phyloP scores from a whole-genome alignment of 148 eudicot species.

The Camellia lanceoleosa region DNA sequence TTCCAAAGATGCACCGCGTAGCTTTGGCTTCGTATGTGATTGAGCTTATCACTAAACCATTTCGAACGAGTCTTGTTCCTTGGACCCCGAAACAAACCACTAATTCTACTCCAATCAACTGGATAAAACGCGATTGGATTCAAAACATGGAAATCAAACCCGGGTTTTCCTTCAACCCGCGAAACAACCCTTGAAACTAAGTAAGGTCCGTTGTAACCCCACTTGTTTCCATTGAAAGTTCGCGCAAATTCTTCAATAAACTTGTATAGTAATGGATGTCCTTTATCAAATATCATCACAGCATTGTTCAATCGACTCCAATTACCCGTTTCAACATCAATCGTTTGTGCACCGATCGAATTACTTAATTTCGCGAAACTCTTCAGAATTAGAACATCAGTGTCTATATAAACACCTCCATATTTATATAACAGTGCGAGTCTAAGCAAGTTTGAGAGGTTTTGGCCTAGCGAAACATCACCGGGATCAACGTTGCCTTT shows the following conservation, averaged over 20 bases:
- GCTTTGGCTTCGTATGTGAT: constrained; percentile 40
- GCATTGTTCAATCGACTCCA: constrained; percentile 87
- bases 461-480: constrained; percentile 62
- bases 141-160: constrained; percentile 42
- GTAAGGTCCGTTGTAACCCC: constrained; percentile 90
- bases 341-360: constrained; percentile 67
- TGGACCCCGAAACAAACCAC: constrained; percentile 43
- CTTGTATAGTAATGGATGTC: constrained; percentile 56
- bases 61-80: constrained; percentile 29
- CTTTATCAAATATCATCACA: constrained; percentile 66
- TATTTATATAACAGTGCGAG: constrained; percentile 62
- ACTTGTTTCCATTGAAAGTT: constrained; percentile 75
- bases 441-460: constrained; percentile 74
- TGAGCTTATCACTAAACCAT: constrained; percentile 50
- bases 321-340: constrained; percentile 46
- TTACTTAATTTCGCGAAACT: constrained; percentile 48
- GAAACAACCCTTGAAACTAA: constrained; percentile 73
- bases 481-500: constrained; percentile 54
- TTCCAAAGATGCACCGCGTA: constrained; percentile 81
- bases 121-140: constrained; percentile 72
- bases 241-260: constrained; percentile 75
- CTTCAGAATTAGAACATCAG: constrained; percentile 66
- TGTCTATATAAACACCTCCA: constrained; percentile 78
- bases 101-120: constrained; percentile 56
- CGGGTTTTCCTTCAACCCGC: constrained; percentile 26